These are phyloP conservation scores for Xylaria sp. DNA, from an alignment of 2,329 filamentous ascomycete genomes.

Conservation along the genomic window DNA sequence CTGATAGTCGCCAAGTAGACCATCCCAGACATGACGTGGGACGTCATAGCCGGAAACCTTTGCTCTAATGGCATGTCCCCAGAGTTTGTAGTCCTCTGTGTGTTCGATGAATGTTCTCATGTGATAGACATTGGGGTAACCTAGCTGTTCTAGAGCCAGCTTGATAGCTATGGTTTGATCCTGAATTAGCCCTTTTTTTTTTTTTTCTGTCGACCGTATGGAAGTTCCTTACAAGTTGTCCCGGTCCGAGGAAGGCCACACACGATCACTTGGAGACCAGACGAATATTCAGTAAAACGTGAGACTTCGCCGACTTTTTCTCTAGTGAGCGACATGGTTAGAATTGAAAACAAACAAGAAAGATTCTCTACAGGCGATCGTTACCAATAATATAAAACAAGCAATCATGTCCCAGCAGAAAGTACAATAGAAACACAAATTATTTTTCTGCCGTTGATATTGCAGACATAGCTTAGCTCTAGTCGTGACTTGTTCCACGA, in stretches of 20 bases:
- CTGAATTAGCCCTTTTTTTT: neutral
- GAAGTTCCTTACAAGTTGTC: slow-evolving; percentile 31
- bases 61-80: slow-evolving; percentile 28
- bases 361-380: neutral
- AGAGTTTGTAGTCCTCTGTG: slow-evolving; percentile 26
- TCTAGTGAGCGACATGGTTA: slow-evolving; percentile 6
- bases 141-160: slow-evolving; percentile 32
- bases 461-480: neutral
- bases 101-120: slow-evolving; percentile 35
- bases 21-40: slow-evolving; percentile 29
- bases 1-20: slow-evolving; percentile 27
- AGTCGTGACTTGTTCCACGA: neutral
- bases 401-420: neutral
- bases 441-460: too few relatives aligned
- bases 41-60: slow-evolving; percentile 23
- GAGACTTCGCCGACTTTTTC: neutral
- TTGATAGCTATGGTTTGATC: slow-evolving; percentile 30
- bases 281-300: neutral
- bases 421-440: neutral
- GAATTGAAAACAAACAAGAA: neutral
- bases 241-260: slow-evolving; percentile 36
- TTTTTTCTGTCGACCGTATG: neutral
- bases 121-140: slow-evolving; percentile 32
- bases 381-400: neutral
- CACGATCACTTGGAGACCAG: slow-evolving; percentile 32